Percentiles rank a stretch among this genome's conserved stretches.
Evolutionary conservation across 2,329 filamentous ascomycete species (phyloP).

Genomic region (Nemania sp.): DNA sequence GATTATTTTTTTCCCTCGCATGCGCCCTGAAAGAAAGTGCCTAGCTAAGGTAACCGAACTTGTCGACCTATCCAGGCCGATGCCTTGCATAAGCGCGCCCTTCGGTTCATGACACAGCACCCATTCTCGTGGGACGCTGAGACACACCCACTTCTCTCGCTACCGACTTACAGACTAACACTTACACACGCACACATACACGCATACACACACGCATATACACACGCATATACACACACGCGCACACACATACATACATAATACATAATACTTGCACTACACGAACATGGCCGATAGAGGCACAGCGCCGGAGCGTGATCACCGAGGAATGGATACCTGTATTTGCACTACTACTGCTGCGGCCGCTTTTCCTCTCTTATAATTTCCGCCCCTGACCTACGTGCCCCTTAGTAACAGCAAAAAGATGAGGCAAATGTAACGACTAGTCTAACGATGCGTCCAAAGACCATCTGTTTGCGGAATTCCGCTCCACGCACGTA

Average conservation of each 20-base stretch:
- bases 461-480: no score
- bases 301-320: conserved; percentile 29
- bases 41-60: conserved; percentile 32
- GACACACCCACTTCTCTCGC: conserved; percentile 5
- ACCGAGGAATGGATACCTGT: conserved; percentile 18
- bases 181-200: not conserved
- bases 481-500: not conserved
- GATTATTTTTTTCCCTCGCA: not conserved
- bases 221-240: no score
- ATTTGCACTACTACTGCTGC: not conserved
- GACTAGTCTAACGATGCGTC: no score
- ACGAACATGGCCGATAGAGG: conserved; percentile 20
- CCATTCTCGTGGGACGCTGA: conserved; percentile 28
- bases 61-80: conserved; percentile 18
- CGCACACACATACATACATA: no score
- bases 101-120: conserved; percentile 32
- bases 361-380: not conserved
- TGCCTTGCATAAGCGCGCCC: conserved; percentile 38
- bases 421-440: no score
- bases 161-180: conserved; percentile 10
- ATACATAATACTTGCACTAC: not conserved
- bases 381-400: not conserved
- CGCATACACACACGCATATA: not conserved
- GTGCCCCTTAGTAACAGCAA: no score
- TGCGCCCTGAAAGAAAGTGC: not conserved